Conservation (phyloP, 495 filamentous ascomycete species). For the Neurospora cerealis region DNA sequence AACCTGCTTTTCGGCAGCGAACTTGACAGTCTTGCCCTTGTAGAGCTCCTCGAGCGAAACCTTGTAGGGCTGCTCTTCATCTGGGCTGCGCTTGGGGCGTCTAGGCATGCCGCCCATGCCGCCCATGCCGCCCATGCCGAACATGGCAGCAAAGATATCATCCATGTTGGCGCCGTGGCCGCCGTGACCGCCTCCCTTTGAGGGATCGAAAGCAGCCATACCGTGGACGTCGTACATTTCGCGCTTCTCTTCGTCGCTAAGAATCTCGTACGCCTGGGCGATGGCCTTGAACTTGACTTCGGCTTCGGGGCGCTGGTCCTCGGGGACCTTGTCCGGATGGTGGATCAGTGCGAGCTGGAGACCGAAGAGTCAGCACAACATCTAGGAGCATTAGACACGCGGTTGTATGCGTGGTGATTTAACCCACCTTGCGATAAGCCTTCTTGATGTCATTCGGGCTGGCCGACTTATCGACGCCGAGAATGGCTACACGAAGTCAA, state of each 20-base stretch:
- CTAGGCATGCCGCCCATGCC: conserved; percentile 44
- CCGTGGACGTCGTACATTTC: conserved; percentile 86
- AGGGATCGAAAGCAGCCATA: conserved; percentile 81
- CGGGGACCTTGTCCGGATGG: conserved; percentile 93
- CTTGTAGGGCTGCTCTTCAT: conserved; percentile 84
- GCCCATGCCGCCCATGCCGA: conserved; percentile 55
- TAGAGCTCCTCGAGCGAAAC: conserved; percentile 89
- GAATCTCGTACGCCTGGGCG: conserved; percentile 92
- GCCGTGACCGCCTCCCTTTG: conserved; percentile 50
- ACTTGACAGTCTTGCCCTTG: conserved; percentile 96
- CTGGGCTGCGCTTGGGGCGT: conserved; percentile 59
- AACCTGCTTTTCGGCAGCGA: conserved; percentile 85
- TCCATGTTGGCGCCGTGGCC: conserved; percentile 70
- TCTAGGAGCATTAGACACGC: neutral
- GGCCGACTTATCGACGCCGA: conserved; percentile 60
- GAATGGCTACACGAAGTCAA: conserved; percentile 45
- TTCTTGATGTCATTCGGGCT: conserved; percentile 86
- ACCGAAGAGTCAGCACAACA: conserved; percentile 10
- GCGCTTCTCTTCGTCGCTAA: conserved; percentile 90
- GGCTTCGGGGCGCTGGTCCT: conserved; percentile 70
- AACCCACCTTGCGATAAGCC: conserved; percentile 81
- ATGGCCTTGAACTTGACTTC: conserved; percentile 86
- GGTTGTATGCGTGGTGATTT: conserved; percentile 7
- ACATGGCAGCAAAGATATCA: conserved; percentile 90
- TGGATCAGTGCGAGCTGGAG: conserved; percentile 71